phyloP scores from a whole-genome alignment of 306 rosid species.

The Vigna nakashimae region DNA sequence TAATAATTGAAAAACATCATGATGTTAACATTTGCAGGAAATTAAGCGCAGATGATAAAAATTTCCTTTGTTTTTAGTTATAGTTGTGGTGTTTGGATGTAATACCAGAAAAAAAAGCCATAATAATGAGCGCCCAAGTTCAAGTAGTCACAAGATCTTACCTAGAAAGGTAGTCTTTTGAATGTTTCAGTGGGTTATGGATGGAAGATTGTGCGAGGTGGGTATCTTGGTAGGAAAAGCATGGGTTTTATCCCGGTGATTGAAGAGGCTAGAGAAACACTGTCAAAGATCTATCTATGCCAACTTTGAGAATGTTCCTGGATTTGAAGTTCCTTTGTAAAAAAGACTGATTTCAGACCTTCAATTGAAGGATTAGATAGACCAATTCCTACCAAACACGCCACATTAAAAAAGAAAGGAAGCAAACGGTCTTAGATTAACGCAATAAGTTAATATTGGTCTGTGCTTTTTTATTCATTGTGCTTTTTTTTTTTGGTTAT shows the following conservation, averaged over 20 bases:
- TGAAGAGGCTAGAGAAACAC: conserved; percentile 35
- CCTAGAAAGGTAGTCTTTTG: conserved; percentile 14
- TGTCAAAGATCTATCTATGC: conserved; percentile 4
- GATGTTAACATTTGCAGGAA: conserved; percentile 32
- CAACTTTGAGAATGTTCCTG: conserved; percentile 15
- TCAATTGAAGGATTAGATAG: conserved; percentile 20
- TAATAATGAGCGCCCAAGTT: conserved; percentile 22
- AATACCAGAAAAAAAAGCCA: conserved; percentile 1
- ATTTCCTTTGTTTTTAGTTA: neutral
- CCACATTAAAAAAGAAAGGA: neutral
- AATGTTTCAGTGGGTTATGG: neutral
- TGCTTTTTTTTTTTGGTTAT: conserved; percentile 34
- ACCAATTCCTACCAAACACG: conserved; percentile 3
- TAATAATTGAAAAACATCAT: conserved; percentile 30
- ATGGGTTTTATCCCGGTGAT: conserved; percentile 19
- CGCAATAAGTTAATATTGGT: conserved; percentile 20
- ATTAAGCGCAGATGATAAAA: conserved; percentile 26
- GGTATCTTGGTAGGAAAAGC: conserved; percentile 26
- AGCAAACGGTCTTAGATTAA: conserved; percentile 28
- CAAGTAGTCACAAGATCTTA: conserved; percentile 29
- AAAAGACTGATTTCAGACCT: neutral
- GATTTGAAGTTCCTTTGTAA: neutral
- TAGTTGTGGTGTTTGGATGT: conserved; percentile 10
- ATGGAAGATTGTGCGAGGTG: conserved; percentile 23
- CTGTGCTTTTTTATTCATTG: conserved; percentile 9